Conservation (phyloP, 2,329 filamentous ascomycete genomes). For the Fusarium paranaense region DNA sequence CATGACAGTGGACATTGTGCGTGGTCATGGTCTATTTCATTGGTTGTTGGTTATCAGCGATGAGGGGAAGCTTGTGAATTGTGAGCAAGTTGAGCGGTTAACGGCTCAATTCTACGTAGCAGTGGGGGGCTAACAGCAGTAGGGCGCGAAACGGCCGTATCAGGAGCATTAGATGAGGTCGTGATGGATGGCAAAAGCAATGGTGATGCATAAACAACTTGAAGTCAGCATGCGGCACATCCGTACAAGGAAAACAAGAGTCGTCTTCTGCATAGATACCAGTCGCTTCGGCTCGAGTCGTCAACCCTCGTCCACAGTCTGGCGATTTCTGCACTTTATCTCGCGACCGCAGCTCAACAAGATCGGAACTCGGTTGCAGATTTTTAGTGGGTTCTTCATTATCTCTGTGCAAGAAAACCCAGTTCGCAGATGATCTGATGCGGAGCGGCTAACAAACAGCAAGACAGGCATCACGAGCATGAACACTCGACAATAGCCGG, state of each 20-base stretch:
- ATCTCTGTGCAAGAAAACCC: background rate
- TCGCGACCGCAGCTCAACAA: background rate
- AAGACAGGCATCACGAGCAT: constrained; percentile 2
- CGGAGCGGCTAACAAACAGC: background rate
- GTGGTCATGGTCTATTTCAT: constrained; percentile 14
- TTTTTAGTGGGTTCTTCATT: background rate
- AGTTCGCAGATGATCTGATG: constrained; percentile 30
- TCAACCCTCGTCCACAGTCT: background rate
- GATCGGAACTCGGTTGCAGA: background rate
- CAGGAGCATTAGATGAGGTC: background rate
- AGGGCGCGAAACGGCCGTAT: constrained; percentile 17
- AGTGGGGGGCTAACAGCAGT: constrained; percentile 19
- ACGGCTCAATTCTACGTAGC: background rate
- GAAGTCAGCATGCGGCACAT: background rate
- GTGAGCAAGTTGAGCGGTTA: constrained; percentile 7
- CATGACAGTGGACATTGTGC: constrained; percentile 31
- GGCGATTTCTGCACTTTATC: background rate
- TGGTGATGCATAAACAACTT: background rate
- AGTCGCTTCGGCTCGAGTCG: background rate
- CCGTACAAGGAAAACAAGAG: background rate
- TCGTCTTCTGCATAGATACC: constrained; percentile 4
- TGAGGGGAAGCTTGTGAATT: constrained; percentile 21
- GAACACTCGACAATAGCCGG: constrained; percentile 19
- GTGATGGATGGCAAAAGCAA: background rate
- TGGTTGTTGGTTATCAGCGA: constrained; percentile 24